These are phyloP conservation scores for Purshia tridentata DNA, from an alignment of 306 rosid species.

Conservation along the genomic window DNA sequence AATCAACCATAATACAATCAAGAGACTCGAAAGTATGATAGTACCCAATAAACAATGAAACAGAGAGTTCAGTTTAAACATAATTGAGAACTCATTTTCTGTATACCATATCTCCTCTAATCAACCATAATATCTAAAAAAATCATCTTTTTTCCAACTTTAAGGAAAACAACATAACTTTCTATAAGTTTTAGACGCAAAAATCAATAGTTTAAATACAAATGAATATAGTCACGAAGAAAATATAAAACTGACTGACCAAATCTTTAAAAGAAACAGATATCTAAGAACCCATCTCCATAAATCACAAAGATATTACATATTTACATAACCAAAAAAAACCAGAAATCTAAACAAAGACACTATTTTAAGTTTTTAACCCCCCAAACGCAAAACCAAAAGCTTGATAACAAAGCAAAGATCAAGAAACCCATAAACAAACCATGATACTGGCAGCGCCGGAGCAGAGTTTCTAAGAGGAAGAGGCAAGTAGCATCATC, in stretches of 20 bases:
- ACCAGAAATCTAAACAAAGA: neutral
- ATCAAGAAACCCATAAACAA: slow-evolving; percentile 25
- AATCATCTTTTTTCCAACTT: slow-evolving; percentile 1
- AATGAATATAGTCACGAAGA: neutral
- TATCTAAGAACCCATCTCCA: slow-evolving; percentile 12
- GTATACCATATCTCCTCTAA: neutral
- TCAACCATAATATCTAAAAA: neutral
- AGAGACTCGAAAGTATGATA: neutral
- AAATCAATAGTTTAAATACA: neutral
- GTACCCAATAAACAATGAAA: neutral
- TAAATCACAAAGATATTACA: neutral
- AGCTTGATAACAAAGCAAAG: neutral
- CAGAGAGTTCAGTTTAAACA: neutral
- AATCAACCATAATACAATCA: slow-evolving; percentile 8
- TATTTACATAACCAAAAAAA: neutral
- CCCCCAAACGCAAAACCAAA: neutral
- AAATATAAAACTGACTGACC: neutral
- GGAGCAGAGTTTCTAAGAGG: slow-evolving; percentile 72
- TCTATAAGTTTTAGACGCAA: neutral
- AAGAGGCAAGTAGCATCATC: slow-evolving; percentile 85
- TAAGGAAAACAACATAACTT: neutral
- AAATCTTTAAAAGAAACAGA: neutral
- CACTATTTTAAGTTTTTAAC: neutral
- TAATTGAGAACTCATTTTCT: neutral
- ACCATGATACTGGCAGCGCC: slow-evolving; percentile 94